These are phyloP conservation scores for Salvia miltiorrhiza DNA, from an alignment of 257 asterid species.

Conservation along the genomic window DNA sequence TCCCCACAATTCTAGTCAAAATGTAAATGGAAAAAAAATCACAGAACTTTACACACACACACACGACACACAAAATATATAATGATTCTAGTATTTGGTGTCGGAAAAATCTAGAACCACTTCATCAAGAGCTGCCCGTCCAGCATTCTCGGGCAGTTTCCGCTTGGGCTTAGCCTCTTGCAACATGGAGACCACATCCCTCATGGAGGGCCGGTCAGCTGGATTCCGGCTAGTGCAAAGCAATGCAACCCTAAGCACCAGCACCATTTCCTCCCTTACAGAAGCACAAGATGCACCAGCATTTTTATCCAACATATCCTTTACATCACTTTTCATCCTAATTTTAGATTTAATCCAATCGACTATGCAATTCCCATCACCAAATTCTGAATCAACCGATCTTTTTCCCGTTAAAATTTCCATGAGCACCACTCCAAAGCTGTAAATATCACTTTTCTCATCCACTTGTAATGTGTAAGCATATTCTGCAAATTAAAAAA, in stretches of 20 bases:
- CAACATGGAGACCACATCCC: slow-evolving; percentile 88
- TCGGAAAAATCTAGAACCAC: slow-evolving; percentile 25
- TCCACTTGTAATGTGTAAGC: slow-evolving; percentile 94
- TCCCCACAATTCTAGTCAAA: slow-evolving; percentile 40
- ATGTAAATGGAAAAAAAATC: not conserved
- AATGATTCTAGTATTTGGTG: slow-evolving; percentile 34
- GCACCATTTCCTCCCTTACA: slow-evolving; percentile 87
- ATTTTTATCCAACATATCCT: slow-evolving; percentile 58
- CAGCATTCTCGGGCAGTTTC: slow-evolving; percentile 35
- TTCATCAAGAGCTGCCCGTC: slow-evolving; percentile 4
- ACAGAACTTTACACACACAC: slow-evolving; percentile 22
- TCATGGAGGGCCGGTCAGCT: slow-evolving; percentile 87
- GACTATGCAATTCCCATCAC: slow-evolving; percentile 83
- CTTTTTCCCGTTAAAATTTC: slow-evolving; percentile 76
- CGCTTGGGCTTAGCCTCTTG: slow-evolving; percentile 81
- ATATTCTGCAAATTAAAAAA: slow-evolving; percentile 45
- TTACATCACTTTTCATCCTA: slow-evolving; percentile 26
- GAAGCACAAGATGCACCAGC: slow-evolving; percentile 40
- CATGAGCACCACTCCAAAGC: slow-evolving; percentile 87
- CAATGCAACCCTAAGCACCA: slow-evolving; percentile 75
- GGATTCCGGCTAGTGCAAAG: slow-evolving; percentile 85
- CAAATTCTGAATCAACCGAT: slow-evolving; percentile 78
- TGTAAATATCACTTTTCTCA: slow-evolving; percentile 93
- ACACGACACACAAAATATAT: slow-evolving; percentile 53
- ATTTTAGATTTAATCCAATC: slow-evolving; percentile 71